Evolutionary conservation across 768 basidiomycete genomes (phyloP).

Genomic region (Leccinum arenicola): DNA sequence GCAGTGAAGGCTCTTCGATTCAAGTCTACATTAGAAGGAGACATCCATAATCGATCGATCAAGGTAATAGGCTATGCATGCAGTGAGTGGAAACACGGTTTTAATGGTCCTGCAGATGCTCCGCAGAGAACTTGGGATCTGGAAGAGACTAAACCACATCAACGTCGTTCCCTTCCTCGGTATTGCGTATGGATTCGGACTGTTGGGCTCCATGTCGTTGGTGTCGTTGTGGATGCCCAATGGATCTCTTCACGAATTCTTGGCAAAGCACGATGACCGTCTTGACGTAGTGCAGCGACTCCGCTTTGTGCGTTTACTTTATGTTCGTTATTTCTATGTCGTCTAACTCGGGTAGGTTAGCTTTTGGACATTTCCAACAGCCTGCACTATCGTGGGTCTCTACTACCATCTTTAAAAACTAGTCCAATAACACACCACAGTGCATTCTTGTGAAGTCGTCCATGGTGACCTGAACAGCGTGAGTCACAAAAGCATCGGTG

Average conservation of each 20-base stretch:
- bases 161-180: not conserved
- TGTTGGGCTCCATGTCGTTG: not conserved
- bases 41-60: not conserved
- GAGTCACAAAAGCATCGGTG: too few relatives aligned
- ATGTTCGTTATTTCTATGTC: too few relatives aligned
- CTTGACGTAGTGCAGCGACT: not conserved
- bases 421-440: too few relatives aligned
- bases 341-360: too few relatives aligned
- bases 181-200: not conserved
- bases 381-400: too few relatives aligned
- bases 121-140: not conserved
- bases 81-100: not conserved
- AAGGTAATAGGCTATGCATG: not conserved
- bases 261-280: not conserved
- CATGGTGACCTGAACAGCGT: too few relatives aligned
- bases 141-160: not conserved
- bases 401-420: too few relatives aligned
- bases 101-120: not conserved
- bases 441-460: too few relatives aligned
- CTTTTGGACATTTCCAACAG: too few relatives aligned
- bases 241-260: not conserved
- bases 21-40: not conserved
- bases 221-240: not conserved
- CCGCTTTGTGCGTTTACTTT: not conserved
- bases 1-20: constrained; percentile 1